phyloP scores from a whole-genome alignment of 176 grass and related monocot genomes.

The Triticum dicoccoides region DNA sequence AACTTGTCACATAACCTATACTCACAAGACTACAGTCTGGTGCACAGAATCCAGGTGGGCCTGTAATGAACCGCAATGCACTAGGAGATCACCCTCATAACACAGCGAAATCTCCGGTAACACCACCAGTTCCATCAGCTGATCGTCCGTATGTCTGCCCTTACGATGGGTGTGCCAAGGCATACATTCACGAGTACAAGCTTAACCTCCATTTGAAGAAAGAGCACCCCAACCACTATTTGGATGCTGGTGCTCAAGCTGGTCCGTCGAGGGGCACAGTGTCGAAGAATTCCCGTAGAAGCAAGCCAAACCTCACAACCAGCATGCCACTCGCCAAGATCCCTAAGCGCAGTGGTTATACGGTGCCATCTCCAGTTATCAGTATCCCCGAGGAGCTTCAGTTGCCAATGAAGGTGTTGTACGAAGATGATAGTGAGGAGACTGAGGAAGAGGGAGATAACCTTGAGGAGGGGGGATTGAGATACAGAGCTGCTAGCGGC shows the following conservation, averaged over 20 bases:
- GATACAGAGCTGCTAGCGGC: constrained; percentile 47
- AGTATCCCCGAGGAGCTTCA: constrained; percentile 31
- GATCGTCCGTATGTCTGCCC: constrained; percentile 85
- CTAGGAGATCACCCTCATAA: constrained; percentile 45
- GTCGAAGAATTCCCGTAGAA: constrained; percentile 49
- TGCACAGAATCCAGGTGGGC: constrained; percentile 36
- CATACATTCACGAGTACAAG: constrained; percentile 98
- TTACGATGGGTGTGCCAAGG: constrained; percentile 78
- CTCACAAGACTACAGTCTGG: neutral
- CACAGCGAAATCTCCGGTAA: constrained; percentile 34
- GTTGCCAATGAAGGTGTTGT: constrained; percentile 33
- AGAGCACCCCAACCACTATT: constrained; percentile 72
- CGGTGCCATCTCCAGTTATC: constrained; percentile 1
- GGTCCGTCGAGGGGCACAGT: constrained; percentile 17
- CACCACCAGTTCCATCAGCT: constrained; percentile 52
- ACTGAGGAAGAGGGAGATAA: constrained; percentile 61
- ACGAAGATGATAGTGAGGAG: constrained; percentile 72
- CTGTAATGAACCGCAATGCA: constrained; percentile 36
- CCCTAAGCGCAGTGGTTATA: constrained; percentile 29
- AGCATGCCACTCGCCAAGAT: constrained; percentile 45
- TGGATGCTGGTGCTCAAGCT: constrained; percentile 51
- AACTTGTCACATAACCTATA: neutral
- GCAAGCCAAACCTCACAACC: constrained; percentile 18
- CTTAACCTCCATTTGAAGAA: constrained; percentile 92
- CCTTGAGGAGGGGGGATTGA: constrained; percentile 31